Base-by-base conservation (phyloP, 163 green algal species). In the Volvox carteri region DNA sequence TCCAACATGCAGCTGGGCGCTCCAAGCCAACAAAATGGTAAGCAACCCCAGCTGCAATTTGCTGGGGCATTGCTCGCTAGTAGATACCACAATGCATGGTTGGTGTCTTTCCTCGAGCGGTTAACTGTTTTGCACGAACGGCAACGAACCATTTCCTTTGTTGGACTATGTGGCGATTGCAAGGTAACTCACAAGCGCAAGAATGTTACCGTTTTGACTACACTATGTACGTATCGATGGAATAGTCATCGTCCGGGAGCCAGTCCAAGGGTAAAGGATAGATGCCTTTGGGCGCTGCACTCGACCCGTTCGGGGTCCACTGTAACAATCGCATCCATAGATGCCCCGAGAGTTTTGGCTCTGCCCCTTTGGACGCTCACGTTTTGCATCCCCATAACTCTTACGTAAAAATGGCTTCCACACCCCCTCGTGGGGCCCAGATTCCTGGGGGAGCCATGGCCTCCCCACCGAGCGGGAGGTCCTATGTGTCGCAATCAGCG, bases 381-480 rank as follows among this genome's bases (percentile, higher is more conserved):
- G 8, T 30, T 65, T 65, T 30, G 9, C 62, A 73, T 4, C 54
- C 19, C 30, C 44, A 85, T 23, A 35, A 48, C 58, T 46, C 8
- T 74, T 54, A 35, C 37, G 11, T 72, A 72, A 58, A 18, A 68
- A 85, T 85, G 77, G 60, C 77, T 18, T 74, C 77, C 30, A 70
- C 52, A 58, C 54, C 77, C 21, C 54, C 77, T n/a, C 54, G 37
- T 74, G 70, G 39, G 5, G 39, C 18, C 25, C 30, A 21, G 70
- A 21, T 21, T 56, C 44, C 70, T 52, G 6, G 12, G 37, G 70
- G 37, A 58, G 68, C 35, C 28, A 39, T 4, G 14, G 8, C 18
- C 37, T 33, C 70, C 16, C 70, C 70, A 7, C 39, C 39, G 5
- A 78, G 70, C 8, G 33, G 33, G 54, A 37, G 42, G n/a, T n/a